These are phyloP conservation scores for Cryptosporidium andersoni DNA, from an alignment of 169 alveolate species.

Conservation along the genomic window DNA sequence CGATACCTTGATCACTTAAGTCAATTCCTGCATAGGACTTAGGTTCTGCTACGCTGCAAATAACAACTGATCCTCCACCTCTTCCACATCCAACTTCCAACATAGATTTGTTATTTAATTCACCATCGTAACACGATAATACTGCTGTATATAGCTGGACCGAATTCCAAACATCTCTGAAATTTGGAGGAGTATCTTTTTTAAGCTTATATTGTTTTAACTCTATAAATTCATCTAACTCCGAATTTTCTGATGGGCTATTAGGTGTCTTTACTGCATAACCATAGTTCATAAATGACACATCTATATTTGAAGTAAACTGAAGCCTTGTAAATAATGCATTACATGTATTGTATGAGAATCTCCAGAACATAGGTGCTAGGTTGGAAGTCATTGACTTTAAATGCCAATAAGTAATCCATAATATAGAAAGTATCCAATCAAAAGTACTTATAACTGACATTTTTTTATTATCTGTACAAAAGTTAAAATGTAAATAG, in stretches of 20 bases:
- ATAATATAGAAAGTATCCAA: conserved; percentile 18
- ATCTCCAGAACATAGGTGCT: conserved; percentile 64
- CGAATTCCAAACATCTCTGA: conserved; percentile 66
- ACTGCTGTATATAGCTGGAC: conserved; percentile 61
- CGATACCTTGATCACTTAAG: conserved; percentile 66
- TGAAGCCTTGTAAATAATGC: conserved; percentile 49
- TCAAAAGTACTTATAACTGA: conserved; percentile 14
- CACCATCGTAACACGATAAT: conserved; percentile 57
- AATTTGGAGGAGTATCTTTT: conserved; percentile 53
- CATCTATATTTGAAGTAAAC: conserved; percentile 46
- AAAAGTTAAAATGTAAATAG: neutral
- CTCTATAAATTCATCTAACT: conserved; percentile 50
- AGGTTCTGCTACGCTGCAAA: conserved; percentile 68
- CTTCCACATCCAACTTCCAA: conserved; percentile 68
- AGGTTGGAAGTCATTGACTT: conserved; percentile 34
- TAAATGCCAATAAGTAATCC: conserved; percentile 65
- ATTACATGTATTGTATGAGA: conserved; percentile 60
- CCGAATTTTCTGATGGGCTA: conserved; percentile 62
- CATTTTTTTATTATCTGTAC: neutral
- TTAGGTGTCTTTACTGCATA: conserved; percentile 58
- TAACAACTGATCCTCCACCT: conserved; percentile 69
- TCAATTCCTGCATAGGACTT: conserved; percentile 69
- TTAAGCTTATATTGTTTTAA: conserved; percentile 43
- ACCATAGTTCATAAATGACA: conserved; percentile 68
- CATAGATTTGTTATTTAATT: conserved; percentile 42